A percentile compares a stretch with the other conserved stretches of the same genome.
Evolutionary conservation across 1,284 basidiomycete species (phyloP).

Genomic region (Exsudoporus floridanus): DNA sequence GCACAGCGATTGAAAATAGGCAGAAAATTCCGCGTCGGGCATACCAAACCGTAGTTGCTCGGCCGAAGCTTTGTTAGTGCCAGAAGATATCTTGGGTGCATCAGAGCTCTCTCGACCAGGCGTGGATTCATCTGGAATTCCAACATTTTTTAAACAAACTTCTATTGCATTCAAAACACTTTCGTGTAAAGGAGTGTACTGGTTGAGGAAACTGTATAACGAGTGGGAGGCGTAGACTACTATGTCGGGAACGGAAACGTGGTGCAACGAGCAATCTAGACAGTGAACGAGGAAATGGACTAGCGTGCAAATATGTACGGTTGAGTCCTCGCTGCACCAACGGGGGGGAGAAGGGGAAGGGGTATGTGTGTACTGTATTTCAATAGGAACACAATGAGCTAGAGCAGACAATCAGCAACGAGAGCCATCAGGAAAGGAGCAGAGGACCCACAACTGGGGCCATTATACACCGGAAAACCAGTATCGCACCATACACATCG

Average conservation of each 20-base stretch:
- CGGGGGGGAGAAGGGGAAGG: constrained; percentile 2
- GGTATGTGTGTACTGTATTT: constrained; percentile 29
- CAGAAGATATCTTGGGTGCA: background rate
- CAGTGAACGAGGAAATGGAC: constrained; percentile 9
- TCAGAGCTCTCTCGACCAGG: background rate
- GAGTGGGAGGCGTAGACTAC: constrained; percentile 28
- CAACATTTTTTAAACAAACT: constrained; percentile 8
- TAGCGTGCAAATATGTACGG: constrained; percentile 26
- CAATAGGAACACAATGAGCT: constrained; percentile 31
- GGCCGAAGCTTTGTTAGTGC: constrained; percentile 5
- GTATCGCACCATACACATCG: constrained; percentile 36
- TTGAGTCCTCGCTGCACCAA: constrained; percentile 23
- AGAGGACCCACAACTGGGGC: constrained; percentile 29
- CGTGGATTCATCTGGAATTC: background rate
- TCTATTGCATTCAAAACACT: constrained; percentile 32
- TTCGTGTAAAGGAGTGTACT: constrained; percentile 30
- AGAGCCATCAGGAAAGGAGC: background rate
- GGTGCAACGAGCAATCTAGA: constrained; percentile 29
- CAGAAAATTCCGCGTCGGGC: background rate
- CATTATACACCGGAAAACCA: constrained; percentile 34
- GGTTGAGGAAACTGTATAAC: constrained; percentile 25
- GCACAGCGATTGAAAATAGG: background rate
- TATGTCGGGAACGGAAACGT: constrained; percentile 12
- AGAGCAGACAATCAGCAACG: constrained; percentile 12
- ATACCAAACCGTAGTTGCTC: constrained; percentile 2